Conservation (phyloP, 441 rosid genomes). For the Cnidoscolus chayamansa region DNA sequence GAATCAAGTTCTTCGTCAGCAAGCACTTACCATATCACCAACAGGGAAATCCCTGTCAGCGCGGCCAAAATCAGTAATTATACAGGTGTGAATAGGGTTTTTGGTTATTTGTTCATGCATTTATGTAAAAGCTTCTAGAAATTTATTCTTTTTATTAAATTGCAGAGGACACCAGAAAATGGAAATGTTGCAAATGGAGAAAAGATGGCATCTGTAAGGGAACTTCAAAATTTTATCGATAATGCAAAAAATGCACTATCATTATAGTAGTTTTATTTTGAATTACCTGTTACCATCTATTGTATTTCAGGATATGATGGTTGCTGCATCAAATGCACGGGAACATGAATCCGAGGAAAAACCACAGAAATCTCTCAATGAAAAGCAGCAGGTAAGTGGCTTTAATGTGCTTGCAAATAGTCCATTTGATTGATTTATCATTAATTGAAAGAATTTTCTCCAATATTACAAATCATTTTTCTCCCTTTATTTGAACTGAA, state of each 20-base stretch:
- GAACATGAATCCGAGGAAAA: constrained; percentile 95
- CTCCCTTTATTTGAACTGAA: not conserved
- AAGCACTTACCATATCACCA: constrained; percentile 92
- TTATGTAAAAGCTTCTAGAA: constrained; percentile 20
- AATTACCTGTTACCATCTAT: constrained; percentile 22
- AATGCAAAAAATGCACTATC: constrained; percentile 3
- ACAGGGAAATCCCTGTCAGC: constrained; percentile 76
- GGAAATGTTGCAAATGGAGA: constrained; percentile 75
- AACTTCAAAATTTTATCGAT: not conserved
- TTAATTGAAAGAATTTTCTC: not conserved
- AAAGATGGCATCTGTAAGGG: constrained; percentile 61
- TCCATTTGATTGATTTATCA: constrained; percentile 2
- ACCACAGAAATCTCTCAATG: constrained; percentile 93
- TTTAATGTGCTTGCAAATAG: constrained; percentile 1
- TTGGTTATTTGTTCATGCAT: constrained; percentile 11
- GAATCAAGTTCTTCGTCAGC: constrained; percentile 99
- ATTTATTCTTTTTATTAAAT: constrained; percentile 26
- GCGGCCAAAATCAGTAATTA: constrained; percentile 61
- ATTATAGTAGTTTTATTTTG: constrained; percentile 17
- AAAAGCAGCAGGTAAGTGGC: constrained; percentile 86
- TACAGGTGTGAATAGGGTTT: constrained; percentile 53
- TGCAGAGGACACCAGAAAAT: constrained; percentile 89
- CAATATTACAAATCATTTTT: not conserved
- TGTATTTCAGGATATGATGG: constrained; percentile 51
- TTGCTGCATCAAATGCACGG: constrained; percentile 50